Base-by-base conservation (phyloP, 192 early-diverging fungal genomes). In the Coemansia sp. region DNA sequence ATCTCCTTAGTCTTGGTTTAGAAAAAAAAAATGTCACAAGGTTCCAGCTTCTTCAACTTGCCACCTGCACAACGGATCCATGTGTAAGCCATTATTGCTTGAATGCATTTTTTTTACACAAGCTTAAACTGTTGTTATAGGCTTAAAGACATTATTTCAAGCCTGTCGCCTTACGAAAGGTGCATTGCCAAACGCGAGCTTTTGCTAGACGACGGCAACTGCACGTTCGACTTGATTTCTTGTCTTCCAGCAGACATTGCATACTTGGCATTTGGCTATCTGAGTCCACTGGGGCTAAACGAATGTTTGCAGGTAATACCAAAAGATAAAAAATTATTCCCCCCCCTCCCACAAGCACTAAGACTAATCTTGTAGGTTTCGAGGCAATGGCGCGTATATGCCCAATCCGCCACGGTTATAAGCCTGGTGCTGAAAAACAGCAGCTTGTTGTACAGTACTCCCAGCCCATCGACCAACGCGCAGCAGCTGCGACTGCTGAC, bases 121-220 rank as follows among this genome's bases (percentile, higher is more conserved):
- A 26, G 4, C 23, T 26, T 34, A 6, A 34, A 34, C 32, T 10
- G 1, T 10, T 34, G n/a, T 34, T 34, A 34, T 56, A 56, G 53
- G 15, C 55, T 64, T 20, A 51, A 40, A 26, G 38, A 31, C 1
- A 66, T 66, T 4, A 53, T 66, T 21, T 49, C 56, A 14, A 21
- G 21, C 3, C 45, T 66, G 5, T 49, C 56, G 0, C 44, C 56
- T 14, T 58, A 53, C 21, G 64, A 66, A 31, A 15, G 20, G 6
- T 37, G 44, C 14, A 54, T 53, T 15, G 64, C 56, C 23, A 58
- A 40, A 40, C 41, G 42, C 8, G 50, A 48, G 51, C 64, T 66
- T 32, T 40, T 56, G 10, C 2, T 16, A 11, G 32, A 32, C 38
- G 14, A 47, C 6, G 47, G 34, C 31, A 6, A 23, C 4, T 15